Base-by-base conservation (phyloP, 768 basidiomycete species). In the Cantharellus anzutake region DNA sequence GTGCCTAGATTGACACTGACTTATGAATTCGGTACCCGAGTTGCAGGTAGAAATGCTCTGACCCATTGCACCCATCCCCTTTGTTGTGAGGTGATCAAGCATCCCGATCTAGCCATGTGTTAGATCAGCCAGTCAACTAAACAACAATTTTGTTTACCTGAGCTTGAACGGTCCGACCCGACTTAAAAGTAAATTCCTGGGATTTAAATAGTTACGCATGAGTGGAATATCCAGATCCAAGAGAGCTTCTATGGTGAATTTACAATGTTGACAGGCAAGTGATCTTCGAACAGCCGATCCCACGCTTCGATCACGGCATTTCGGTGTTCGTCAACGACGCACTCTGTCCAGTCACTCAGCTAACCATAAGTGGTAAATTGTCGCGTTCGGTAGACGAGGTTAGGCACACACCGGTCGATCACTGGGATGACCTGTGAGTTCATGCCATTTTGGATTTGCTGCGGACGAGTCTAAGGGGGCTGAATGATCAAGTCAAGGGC, bases 401-500 rank as follows among this genome's bases (percentile, higher is more conserved):
- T 29, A 29, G 20, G 20, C 20, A 29, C 20, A 29, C 20, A 61
- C 38, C 37, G 42, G 57, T 59, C 40, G 60, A 34, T 41, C 58
- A 29, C 52, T 35, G n/a, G 53, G 53, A 50, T 59, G 56, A 37
- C 58, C 56, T 16, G 60, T 61, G 16, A 61, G 42, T 38, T 61
- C 60, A 41, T 61, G 60, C 60, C 60, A 61, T 16, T 48, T 35
- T 11, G 41, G 37, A 48, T 61, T 61, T 5, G 60, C 60, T 57
- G 34, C 20, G 20, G 20, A 29, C 20, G 20, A 29, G 20, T 29
- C 20, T 29, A 29, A 29, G 20, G 1, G 20, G 20, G 20, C 20
- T 1, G 20, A 29, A 29, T 29, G 20, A 29, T 29, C 20, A 29
- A 29, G 20, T 29, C 20, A 29, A 29, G 20, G 20, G 20, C 20